These are phyloP conservation scores for Boletus semigastroideus DNA, from an alignment of 1,284 basidiomycete genomes.

Conservation along the genomic window DNA sequence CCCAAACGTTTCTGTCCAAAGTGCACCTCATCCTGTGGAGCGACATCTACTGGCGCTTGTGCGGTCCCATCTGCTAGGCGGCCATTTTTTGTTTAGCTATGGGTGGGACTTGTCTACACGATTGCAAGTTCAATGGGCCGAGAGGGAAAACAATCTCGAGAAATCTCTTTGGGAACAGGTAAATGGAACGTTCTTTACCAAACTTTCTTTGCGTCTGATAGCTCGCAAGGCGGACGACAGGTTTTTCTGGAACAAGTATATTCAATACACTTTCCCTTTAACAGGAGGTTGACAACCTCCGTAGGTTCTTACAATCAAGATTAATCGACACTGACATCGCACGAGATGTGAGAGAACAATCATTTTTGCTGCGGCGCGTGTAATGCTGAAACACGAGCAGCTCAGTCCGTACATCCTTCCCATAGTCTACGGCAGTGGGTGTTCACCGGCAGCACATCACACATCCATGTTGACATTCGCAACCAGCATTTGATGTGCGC, in stretches of 20 bases:
- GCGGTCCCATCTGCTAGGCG: constrained; percentile 79
- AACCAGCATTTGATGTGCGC: constrained; percentile 84
- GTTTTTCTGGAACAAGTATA: constrained; percentile 95
- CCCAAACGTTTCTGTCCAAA: constrained; percentile 62
- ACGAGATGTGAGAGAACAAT: constrained; percentile 54
- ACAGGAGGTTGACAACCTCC: constrained; percentile 4
- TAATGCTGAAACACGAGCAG: constrained; percentile 42
- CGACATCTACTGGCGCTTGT: constrained; percentile 85
- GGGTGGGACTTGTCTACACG: constrained; percentile 88
- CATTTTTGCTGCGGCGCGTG: background rate
- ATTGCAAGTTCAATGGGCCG: constrained; percentile 80
- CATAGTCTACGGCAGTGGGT: constrained; percentile 86
- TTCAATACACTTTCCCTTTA: constrained; percentile 1
- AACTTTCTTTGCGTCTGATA: constrained; percentile 18
- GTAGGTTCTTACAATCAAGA: constrained; percentile 69
- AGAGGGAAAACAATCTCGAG: constrained; percentile 46
- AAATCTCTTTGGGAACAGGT: constrained; percentile 77
- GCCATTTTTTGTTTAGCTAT: constrained; percentile 90
- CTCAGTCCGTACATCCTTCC: constrained; percentile 89
- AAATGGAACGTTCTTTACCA: constrained; percentile 25
- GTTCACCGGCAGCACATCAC: constrained; percentile 5
- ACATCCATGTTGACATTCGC: constrained; percentile 10
- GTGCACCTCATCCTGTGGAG: constrained; percentile 82
- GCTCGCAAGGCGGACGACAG: constrained; percentile 79
- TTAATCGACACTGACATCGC: constrained; percentile 63